Base-by-base conservation (phyloP, 1,284 basidiomycete genomes). In the Heterobasidion occidentale region DNA sequence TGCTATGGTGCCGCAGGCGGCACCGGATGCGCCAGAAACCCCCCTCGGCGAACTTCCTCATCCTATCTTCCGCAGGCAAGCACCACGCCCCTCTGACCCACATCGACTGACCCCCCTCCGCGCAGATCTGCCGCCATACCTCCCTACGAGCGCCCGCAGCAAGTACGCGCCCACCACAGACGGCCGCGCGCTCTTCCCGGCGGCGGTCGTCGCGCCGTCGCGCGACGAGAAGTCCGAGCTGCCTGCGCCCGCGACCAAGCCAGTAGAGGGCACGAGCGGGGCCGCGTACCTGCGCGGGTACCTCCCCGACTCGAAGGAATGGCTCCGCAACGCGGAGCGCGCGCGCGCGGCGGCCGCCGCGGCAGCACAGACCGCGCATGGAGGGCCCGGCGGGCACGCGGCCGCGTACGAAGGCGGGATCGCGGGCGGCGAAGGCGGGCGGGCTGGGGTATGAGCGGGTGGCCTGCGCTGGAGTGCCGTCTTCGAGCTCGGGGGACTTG, bases 301-400 rank as follows among this genome's bases (percentile, higher is more conserved):
- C 36, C 36, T 54, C 8, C 17, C 50, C 17, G 49, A 52, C 19
- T 58, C 56, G 42, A 55, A 58, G 36, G 55, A 56, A 17, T 38
- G 34, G 56, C n/a, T 47, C 9, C 27, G 45, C 46, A 36, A 33
- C 11, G 33, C n/a, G 19, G n/a, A 20, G 36, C 27, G 52, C 9
- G 53, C 38, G 19, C 20, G 11, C 38, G 19, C 17, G 17, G 46
- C 5, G 50, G 33, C 3, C 12, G 15, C 3, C 17, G 12, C 35
- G n/a, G 5, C 50, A 46, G 50, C 55, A 33, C 12, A 46, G 42
- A 33, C 17, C 34, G 45, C 7, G 36, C 34, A 36, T 36, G n/a
- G 12, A 11, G 52, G 12, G 36, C n/a, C 19, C 8, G 38, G 33
- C 2, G 46, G 36, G 15, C 36, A 15, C 12, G 36, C n/a, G 7